Percentiles rank a stretch among this genome's conserved stretches.
Conservation (phyloP, 495 filamentous ascomycete genomes). For the Geoglossum glabrum region DNA sequence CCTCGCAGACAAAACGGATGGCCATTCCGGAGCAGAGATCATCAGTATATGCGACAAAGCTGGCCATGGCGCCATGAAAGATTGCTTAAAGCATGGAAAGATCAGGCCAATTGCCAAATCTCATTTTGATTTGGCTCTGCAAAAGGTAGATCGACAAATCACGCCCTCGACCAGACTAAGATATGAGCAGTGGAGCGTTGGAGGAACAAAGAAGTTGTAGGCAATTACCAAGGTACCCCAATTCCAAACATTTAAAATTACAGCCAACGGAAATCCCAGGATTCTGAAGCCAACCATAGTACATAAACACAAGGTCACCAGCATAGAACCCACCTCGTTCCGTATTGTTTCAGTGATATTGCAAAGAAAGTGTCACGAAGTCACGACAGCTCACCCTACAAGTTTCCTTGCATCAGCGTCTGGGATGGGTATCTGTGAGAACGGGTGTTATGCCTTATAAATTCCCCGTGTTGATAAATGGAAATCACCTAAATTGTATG, state of each 20-base stretch:
- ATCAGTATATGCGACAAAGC: constrained; percentile 58
- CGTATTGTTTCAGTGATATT: too few species aligned
- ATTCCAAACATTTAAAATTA: too few species aligned
- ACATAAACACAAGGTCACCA: too few species aligned
- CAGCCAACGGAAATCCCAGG: too few species aligned
- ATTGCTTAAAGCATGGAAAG: constrained; percentile 26
- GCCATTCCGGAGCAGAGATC: constrained; percentile 79
- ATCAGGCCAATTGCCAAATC: constrained; percentile 32
- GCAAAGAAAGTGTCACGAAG: too few species aligned
- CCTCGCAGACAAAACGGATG: constrained; percentile 52
- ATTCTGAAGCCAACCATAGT: too few species aligned
- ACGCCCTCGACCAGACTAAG: constrained; percentile 39
- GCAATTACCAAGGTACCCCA: too few species aligned
- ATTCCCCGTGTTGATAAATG: too few species aligned
- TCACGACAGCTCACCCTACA: too few species aligned
- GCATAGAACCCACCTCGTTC: too few species aligned
- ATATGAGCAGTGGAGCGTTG: constrained; percentile 63
- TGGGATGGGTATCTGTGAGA: constrained; percentile 69
- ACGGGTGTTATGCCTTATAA: too few species aligned
- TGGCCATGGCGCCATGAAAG: constrained; percentile 35
- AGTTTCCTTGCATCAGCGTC: constrained; percentile 47
- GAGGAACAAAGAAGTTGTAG: constrained; percentile 29
- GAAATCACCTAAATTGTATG: too few species aligned
- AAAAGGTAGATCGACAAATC: constrained; percentile 43
- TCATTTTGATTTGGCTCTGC: constrained; percentile 44